Evolutionary conservation across 2,329 filamentous ascomycete genomes (phyloP), one percentile per base, ranked within the genome.

Genomic region (Cadophora malorum): DNA sequence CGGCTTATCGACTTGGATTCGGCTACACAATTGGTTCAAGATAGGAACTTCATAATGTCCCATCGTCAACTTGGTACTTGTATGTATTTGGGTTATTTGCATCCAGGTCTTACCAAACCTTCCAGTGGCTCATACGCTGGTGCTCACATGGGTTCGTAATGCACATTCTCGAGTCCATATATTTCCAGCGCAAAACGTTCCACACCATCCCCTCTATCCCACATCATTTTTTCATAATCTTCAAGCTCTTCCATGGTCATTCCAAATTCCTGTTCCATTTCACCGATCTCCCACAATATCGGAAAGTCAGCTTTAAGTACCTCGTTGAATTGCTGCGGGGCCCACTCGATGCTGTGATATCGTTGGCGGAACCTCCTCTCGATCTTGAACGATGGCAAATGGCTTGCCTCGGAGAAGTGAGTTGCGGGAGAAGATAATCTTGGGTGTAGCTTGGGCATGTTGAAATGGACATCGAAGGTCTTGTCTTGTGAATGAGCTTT

Each of bases 391-490:
- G 60, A 38, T 10, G 47, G 28, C 3, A 28, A 28, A 14, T 45
- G 16, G 21, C 19, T 31, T 0, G 1, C 60, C 8, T 52, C 3
- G 3, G 50, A n/a, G 23, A 23, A 63, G 23, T 63, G 60, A 25
- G 45, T 35, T 3, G 23, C 28, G 6, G 25, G 8, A 10, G 19
- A 33, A 28, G 47, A 45, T 50, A 63, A 14, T 12, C 60, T 12
- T 50, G 60, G 60, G 31, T 63, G 60, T 19, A 63, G 28, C 28
- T 63, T 63, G 4, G 60, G 60, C 28, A 63, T 49, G 8, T 63
- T 63, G 23, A 63, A 53, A 8, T 21, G 5, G 8, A 63, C 25
- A 9, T 49, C 41, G 1, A 62, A 25, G 38, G 35, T 10, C 14
- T 19, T 4, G 4, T 23, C 41, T 31, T 19, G 7, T 9, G 47